Conservation (phyloP, 495 filamentous ascomycete genomes). For the Lophiostoma macrostomum region DNA sequence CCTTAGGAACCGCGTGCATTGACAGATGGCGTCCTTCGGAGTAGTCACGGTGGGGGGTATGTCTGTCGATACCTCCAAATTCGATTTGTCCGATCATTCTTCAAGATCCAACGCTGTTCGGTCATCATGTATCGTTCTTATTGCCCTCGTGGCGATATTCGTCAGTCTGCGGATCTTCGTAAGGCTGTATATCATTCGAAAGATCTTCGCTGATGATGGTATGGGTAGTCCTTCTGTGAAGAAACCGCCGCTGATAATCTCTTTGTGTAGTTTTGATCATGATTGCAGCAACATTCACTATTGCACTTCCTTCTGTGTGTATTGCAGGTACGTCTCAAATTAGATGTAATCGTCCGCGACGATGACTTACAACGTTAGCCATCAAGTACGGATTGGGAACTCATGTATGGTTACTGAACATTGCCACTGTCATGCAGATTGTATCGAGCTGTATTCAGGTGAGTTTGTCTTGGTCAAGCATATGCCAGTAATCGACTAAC, state of each 20-base stretch:
- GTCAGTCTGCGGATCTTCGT: conserved; percentile 24
- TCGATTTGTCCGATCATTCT: conserved; percentile 12
- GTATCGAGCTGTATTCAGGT: conserved; percentile 27
- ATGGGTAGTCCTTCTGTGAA: neutral
- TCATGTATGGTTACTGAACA: conserved; percentile 20
- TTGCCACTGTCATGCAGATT: conserved; percentile 3
- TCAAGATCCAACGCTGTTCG: neutral
- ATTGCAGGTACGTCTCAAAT: conserved; percentile 12
- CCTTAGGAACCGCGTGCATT: no score
- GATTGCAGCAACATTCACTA: conserved; percentile 22
- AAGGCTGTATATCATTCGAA: conserved; percentile 14
- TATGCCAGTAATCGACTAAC: neutral
- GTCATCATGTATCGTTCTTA: conserved; percentile 21
- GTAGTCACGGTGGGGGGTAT: neutral
- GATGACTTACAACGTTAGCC: conserved; percentile 11
- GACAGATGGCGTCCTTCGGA: neutral
- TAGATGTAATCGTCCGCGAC: no score
- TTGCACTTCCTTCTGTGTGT: conserved; percentile 20
- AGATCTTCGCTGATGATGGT: conserved; percentile 27
- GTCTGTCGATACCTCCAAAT: conserved; percentile 4
- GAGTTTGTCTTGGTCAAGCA: neutral
- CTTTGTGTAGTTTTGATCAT: conserved; percentile 19
- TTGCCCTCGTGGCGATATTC: conserved; percentile 14
- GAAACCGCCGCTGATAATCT: neutral
- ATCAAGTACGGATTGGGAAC: conserved; percentile 22